These are phyloP conservation scores for Zygotorulaspora danielsina DNA, from an alignment of 805 yeast species.

Conservation along the genomic window DNA sequence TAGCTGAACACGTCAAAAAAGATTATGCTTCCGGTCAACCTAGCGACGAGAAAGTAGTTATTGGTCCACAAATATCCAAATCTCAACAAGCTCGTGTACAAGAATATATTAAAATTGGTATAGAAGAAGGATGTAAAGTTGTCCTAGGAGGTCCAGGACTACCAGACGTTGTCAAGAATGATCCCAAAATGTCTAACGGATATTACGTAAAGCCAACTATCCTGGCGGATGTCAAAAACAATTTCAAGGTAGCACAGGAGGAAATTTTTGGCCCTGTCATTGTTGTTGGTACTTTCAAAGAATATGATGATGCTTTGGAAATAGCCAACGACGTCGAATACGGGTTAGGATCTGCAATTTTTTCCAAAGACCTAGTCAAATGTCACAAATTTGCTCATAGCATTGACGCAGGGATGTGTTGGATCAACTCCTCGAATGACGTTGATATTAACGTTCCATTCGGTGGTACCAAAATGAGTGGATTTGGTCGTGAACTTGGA, in stretches of 20 bases:
- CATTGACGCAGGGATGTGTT: slow-evolving; percentile 47
- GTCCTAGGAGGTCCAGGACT: slow-evolving; percentile 41
- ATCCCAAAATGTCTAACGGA: slow-evolving; percentile 27
- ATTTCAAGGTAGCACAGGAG: slow-evolving; percentile 43
- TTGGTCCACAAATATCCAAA: slow-evolving; percentile 56
- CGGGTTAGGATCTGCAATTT: slow-evolving; percentile 47
- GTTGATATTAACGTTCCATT: slow-evolving; percentile 56
- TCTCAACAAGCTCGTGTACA: slow-evolving; percentile 46
- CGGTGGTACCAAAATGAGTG: slow-evolving; percentile 66
- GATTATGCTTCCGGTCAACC: slow-evolving; percentile 45
- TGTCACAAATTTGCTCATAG: slow-evolving; percentile 42
- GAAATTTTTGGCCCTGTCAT: slow-evolving; percentile 55
- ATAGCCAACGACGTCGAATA: slow-evolving; percentile 43
- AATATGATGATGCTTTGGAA: slow-evolving; percentile 42
- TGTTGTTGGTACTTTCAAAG: slow-evolving; percentile 41
- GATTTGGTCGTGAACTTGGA: slow-evolving; percentile 66
- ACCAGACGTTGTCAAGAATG: slow-evolving; percentile 27
- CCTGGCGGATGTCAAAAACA: slow-evolving; percentile 41
- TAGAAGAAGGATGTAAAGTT: slow-evolving; percentile 50
- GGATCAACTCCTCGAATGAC: slow-evolving; percentile 58
- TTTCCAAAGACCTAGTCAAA: slow-evolving; percentile 38
- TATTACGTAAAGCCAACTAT: slow-evolving; percentile 46
- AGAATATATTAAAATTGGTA: slow-evolving; percentile 45
- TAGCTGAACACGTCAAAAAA: slow-evolving; percentile 34
- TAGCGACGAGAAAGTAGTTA: slow-evolving; percentile 39